Percentiles rank a stretch among this genome's conserved stretches.
These are phyloP conservation scores for Pharus latifolius DNA, from an alignment of 176 grass and related monocot species.

Conservation along the genomic window DNA sequence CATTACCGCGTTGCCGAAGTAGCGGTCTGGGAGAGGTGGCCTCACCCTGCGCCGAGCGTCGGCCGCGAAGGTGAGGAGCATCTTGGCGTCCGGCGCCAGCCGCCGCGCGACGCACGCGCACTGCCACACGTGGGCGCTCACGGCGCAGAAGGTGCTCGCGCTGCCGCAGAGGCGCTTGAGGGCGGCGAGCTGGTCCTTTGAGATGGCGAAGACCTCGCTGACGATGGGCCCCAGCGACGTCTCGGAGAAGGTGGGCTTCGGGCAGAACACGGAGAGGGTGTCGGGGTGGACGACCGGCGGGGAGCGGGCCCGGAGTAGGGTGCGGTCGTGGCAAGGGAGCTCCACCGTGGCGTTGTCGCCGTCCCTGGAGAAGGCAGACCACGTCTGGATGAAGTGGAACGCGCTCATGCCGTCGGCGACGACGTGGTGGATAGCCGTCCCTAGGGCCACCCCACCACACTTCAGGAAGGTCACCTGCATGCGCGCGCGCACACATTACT, in stretches of 20 bases:
- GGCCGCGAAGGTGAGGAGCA: neutral
- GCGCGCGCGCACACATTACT: too few species aligned
- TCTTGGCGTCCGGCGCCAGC: neutral
- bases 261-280: conserved; percentile 17
- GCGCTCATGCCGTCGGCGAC: conserved; percentile 11
- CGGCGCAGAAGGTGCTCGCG: conserved; percentile 26
- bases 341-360: neutral
- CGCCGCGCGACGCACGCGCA: conserved; percentile 22
- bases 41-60: conserved; percentile 7
- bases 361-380: neutral
- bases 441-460: conserved; percentile 26
- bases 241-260: neutral
- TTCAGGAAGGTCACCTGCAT: conserved; percentile 32
- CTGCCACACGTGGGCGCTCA: conserved; percentile 35
- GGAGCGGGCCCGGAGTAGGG: conserved; percentile 21
- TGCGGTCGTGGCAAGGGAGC: conserved; percentile 27
- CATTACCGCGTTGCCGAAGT: conserved; percentile 7
- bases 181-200: conserved; percentile 3
- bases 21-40: conserved; percentile 1
- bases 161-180: neutral
- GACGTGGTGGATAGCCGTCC: conserved; percentile 29
- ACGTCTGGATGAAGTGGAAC: conserved; percentile 32
- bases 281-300: conserved; percentile 16
- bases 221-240: neutral
- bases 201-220: neutral